Evolutionary conservation across 768 basidiomycete genomes (phyloP).

Genomic region (Suillus americanus): DNA sequence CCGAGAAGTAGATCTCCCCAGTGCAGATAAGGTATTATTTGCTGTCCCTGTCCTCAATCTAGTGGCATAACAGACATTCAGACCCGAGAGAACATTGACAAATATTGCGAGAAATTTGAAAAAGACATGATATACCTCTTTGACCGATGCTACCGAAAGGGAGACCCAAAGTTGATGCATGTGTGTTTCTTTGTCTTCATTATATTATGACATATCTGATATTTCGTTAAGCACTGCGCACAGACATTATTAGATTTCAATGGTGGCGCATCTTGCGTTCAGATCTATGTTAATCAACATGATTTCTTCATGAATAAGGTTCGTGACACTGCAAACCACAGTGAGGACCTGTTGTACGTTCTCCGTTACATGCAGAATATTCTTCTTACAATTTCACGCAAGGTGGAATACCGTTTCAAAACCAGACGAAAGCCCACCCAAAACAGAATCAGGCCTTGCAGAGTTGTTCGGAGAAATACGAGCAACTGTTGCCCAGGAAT

Average conservation of each 20-base stretch:
- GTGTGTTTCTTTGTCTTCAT: slow-evolving; percentile 42
- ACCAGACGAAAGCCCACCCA: slow-evolving; percentile 75
- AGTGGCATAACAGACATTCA: slow-evolving; percentile 26
- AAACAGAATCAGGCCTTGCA: slow-evolving; percentile 72
- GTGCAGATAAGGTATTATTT: slow-evolving; percentile 67
- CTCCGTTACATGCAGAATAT: neutral
- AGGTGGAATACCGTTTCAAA: slow-evolving; percentile 86
- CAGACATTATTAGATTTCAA: slow-evolving; percentile 97
- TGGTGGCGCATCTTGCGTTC: slow-evolving; percentile 93
- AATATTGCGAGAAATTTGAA: slow-evolving; percentile 98
- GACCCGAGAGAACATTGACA: slow-evolving; percentile 91
- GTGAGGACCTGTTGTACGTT: slow-evolving; percentile 58
- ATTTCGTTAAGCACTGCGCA: slow-evolving; percentile 78
- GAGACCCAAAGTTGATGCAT: slow-evolving; percentile 99
- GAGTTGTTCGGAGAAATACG: slow-evolving; percentile 87
- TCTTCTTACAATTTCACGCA: neutral
- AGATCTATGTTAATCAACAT: slow-evolving; percentile 99
- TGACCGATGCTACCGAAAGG: slow-evolving; percentile 92
- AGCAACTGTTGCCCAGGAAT: slow-evolving; percentile 89
- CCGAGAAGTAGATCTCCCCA: slow-evolving; percentile 88
- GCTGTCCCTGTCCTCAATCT: neutral
- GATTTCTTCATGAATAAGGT: slow-evolving; percentile 98
- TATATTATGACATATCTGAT: slow-evolving; percentile 11
- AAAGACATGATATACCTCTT: slow-evolving; percentile 97
- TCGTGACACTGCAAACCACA: slow-evolving; percentile 55